Conservation (phyloP, 2,329 filamentous ascomycete species). For the Monilinia fructicola region DNA sequence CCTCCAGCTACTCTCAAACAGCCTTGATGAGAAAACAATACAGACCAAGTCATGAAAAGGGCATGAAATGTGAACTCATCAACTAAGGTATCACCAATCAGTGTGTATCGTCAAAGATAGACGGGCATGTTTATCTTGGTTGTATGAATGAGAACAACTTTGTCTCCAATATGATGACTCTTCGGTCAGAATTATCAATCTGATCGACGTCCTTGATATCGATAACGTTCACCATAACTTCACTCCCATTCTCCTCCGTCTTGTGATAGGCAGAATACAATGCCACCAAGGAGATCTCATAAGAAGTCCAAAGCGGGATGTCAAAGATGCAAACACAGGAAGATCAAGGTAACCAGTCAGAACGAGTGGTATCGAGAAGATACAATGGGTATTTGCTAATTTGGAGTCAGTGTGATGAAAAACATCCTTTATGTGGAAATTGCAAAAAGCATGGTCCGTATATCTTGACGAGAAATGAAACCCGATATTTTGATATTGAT, state of each 20-base stretch:
- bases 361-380: neutral
- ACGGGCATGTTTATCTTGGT: neutral
- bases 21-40: slow-evolving; percentile 5
- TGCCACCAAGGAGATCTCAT: slow-evolving; percentile 66
- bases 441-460: slow-evolving; percentile 58
- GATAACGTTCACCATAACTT: no score
- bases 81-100: no score
- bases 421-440: slow-evolving; percentile 64
- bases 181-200: neutral
- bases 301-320: slow-evolving; percentile 70
- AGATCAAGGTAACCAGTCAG: slow-evolving; percentile 60
- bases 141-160: neutral
- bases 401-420: slow-evolving; percentile 56
- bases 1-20: neutral
- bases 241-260: neutral
- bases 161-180: slow-evolving; percentile 6
- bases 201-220: neutral
- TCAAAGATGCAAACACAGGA: slow-evolving; percentile 63
- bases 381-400: slow-evolving; percentile 15
- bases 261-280: slow-evolving; percentile 37
- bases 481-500: neutral
- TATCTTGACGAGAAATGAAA: neutral
- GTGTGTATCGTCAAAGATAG: no score
- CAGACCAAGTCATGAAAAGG: neutral
- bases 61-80: neutral